These are phyloP conservation scores for Stellera chamaejasme DNA, from an alignment of 345 rosid genomes.

Conservation along the genomic window DNA sequence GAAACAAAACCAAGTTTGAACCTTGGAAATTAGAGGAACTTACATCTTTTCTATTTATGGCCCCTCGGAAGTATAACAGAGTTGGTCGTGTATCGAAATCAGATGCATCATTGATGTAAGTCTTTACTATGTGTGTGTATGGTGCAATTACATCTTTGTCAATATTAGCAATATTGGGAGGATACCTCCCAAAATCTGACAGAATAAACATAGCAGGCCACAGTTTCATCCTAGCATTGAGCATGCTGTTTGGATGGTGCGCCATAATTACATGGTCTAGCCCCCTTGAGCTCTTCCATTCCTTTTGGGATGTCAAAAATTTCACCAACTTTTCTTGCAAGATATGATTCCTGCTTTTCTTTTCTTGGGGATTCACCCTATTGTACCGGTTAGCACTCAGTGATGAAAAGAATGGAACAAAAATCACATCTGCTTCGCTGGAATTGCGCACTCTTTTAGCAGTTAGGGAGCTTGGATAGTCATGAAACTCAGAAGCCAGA, in stretches of 20 bases:
- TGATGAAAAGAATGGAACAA: conserved; percentile 89
- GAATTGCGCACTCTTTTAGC: conserved; percentile 75
- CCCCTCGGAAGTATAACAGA: conserved; percentile 92
- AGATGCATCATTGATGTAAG: conserved; percentile 52
- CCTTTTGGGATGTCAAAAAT: conserved; percentile 44
- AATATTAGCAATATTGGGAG: conserved; percentile 69
- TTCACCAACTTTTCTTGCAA: conserved; percentile 65
- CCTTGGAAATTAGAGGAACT: conserved; percentile 21
- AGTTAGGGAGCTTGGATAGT: conserved; percentile 32
- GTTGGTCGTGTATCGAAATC: conserved; percentile 61
- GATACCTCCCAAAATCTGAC: conserved; percentile 90
- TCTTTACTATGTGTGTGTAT: conserved; percentile 68
- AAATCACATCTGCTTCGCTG: conserved; percentile 73
- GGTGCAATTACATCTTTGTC: conserved; percentile 91
- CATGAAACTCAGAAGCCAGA: conserved; percentile 57
- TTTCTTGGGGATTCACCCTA: conserved; percentile 50
- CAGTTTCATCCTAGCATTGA: conserved; percentile 63
- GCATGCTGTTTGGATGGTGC: conserved; percentile 96
- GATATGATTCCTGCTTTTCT: conserved; percentile 46
- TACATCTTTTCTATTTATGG: conserved; percentile 93
- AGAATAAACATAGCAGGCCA: conserved; percentile 79
- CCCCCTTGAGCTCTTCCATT: conserved; percentile 83
- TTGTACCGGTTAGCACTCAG: conserved; percentile 71
- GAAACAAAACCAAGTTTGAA: neutral
- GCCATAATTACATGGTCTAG: conserved; percentile 73